Conservation (phyloP, 805 yeast species). For the Peterozyma xylosa region DNA sequence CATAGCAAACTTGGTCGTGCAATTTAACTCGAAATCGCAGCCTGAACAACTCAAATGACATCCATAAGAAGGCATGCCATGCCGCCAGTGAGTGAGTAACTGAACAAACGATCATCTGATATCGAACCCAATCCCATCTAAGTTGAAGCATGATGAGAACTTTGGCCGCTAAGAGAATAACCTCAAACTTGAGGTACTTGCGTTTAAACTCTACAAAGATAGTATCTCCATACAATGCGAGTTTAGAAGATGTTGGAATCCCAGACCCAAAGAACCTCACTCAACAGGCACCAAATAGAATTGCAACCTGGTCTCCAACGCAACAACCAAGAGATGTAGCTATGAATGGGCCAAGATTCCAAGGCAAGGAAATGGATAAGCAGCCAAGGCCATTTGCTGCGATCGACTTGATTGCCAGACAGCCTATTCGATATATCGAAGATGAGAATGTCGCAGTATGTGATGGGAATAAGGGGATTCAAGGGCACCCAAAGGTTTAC, state of each 20-base stretch:
- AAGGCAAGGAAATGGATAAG: conserved; percentile 55
- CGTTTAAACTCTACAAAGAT: too few species aligned
- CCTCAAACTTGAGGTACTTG: too few species aligned
- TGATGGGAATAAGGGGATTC: conserved; percentile 66
- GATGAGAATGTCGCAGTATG: conserved; percentile 67
- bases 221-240: too few species aligned
- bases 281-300: conserved; percentile 74
- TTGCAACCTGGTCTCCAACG: conserved; percentile 60
- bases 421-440: conserved; percentile 58
- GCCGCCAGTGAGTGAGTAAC: too few species aligned
- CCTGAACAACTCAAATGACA: too few species aligned
- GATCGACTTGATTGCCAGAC: conserved; percentile 70
- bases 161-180: too few species aligned
- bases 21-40: too few species aligned
- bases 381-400: conserved; percentile 84
- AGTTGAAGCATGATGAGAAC: too few species aligned
- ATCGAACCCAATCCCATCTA: too few species aligned
- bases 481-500: conserved; percentile 80
- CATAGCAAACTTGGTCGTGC: too few species aligned
- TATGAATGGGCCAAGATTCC: conserved; percentile 53
- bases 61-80: too few species aligned
- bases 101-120: too few species aligned
- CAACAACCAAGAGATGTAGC: conserved; percentile 59
- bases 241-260: conserved; percentile 11
- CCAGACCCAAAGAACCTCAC: conserved; percentile 16